phyloP scores from a whole-genome alignment of 345 rosid genomes.

The Aquilaria malaccensis region DNA sequence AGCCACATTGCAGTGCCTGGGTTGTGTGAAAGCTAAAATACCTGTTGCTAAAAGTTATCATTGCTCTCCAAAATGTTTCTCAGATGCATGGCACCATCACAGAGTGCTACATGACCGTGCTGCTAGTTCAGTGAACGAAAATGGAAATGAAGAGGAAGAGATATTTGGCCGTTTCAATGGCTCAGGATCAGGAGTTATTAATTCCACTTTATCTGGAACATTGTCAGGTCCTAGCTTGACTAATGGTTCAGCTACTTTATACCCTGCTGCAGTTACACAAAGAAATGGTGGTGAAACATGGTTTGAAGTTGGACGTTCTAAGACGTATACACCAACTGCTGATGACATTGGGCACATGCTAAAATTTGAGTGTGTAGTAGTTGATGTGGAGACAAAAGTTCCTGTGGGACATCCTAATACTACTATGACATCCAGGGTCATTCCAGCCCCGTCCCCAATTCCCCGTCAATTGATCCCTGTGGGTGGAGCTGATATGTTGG shows the following conservation, averaged over 20 bases:
- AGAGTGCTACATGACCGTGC: conserved; percentile 65
- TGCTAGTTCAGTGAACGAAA: conserved; percentile 50
- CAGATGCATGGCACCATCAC: conserved; percentile 77
- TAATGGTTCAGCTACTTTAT: conserved; percentile 47
- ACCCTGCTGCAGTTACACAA: conserved; percentile 44
- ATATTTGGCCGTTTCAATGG: conserved; percentile 54
- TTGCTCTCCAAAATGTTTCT: conserved; percentile 64
- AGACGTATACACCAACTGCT: conserved; percentile 60
- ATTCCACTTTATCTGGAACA: conserved; percentile 36
- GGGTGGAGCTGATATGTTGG: conserved; percentile 37
- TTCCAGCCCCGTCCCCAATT: conserved; percentile 63
- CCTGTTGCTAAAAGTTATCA: conserved; percentile 64
- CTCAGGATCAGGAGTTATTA: conserved; percentile 45
- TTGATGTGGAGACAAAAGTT: conserved; percentile 39
- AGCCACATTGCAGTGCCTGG: conserved; percentile 58
- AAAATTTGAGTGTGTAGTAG: conserved; percentile 57
- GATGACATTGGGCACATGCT: conserved; percentile 64
- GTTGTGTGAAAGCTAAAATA: conserved; percentile 48
- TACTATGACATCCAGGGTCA: conserved; percentile 50
- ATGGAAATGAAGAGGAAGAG: conserved; percentile 57
- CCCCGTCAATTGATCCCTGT: conserved; percentile 57
- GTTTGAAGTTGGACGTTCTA: conserved; percentile 61
- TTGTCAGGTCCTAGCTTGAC: conserved; percentile 35
- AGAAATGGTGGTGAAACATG: conserved; percentile 57
- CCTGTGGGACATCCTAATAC: conserved; percentile 40